Conservation (phyloP, 768 basidiomycete genomes). For the Hemileccinum impolitum region DNA sequence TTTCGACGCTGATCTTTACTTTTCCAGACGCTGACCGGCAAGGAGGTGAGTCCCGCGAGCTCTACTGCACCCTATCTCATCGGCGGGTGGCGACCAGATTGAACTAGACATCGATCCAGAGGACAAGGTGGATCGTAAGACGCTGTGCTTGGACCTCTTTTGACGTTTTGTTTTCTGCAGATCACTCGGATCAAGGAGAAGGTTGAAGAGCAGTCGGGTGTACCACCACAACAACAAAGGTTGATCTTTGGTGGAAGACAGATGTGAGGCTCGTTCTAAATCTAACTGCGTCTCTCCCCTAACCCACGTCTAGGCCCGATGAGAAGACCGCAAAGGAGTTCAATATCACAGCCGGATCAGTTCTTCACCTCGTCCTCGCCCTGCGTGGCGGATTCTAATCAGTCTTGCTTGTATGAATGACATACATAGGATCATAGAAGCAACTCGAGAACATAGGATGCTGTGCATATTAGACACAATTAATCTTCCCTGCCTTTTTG, state of each 20-base stretch:
- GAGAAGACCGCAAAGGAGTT: constrained; percentile 87
- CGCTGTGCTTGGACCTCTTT: not conserved
- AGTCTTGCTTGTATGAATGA: constrained; percentile 12
- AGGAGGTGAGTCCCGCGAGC: constrained; percentile 62
- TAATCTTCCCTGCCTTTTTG: constrained; percentile 22
- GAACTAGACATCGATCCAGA: constrained; percentile 93
- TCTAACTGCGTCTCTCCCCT: not conserved
- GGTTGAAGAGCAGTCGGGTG: constrained; percentile 97
- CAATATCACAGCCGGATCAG: constrained; percentile 80
- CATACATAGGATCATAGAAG: constrained; percentile 26
- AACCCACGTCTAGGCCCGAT: constrained; percentile 60
- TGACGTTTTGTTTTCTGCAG: constrained; percentile 38
- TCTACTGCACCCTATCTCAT: constrained; percentile 3
- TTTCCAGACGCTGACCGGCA: constrained; percentile 87
- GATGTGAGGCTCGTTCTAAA: constrained; percentile 55
- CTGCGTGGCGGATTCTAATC: constrained; percentile 79
- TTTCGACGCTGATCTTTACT: not conserved
- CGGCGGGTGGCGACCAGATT: constrained; percentile 48
- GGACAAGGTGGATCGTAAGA: constrained; percentile 59
- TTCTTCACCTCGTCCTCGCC: constrained; percentile 92
- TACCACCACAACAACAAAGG: constrained; percentile 93
- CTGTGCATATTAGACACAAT: constrained; percentile 30
- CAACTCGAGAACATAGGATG: constrained; percentile 16
- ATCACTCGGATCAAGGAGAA: constrained; percentile 94
- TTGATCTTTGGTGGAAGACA: constrained; percentile 92